Conservation (phyloP, 257 asterid genomes). For the Buddleja alternifolia region DNA sequence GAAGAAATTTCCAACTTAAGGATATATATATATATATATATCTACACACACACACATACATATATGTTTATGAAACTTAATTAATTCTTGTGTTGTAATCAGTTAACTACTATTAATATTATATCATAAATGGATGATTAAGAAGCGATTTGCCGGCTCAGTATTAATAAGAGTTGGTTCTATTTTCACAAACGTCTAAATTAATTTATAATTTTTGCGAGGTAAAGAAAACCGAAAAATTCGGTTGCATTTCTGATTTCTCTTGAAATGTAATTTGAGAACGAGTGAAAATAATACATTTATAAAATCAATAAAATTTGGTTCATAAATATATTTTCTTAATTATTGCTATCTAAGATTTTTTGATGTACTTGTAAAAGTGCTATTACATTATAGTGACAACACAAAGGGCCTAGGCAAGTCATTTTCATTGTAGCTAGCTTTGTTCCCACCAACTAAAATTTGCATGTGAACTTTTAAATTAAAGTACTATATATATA, state of each 20-base stretch:
- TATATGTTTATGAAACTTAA: not conserved
- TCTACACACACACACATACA: too few relatives aligned
- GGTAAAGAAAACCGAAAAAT: too few relatives aligned
- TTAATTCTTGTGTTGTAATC: not conserved
- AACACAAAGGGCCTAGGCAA: slow-evolving; percentile 31
- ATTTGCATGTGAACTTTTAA: slow-evolving; percentile 38
- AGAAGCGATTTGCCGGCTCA: not conserved
- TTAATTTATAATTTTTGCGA: too few relatives aligned
- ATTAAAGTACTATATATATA: not conserved
- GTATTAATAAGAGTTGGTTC: not conserved
- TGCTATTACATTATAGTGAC: slow-evolving; percentile 33
- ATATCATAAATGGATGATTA: not conserved
- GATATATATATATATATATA: too few relatives aligned
- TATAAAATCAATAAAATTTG: too few relatives aligned
- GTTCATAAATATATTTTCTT: too few relatives aligned
- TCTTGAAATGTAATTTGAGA: too few relatives aligned
- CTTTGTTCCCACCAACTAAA: slow-evolving; percentile 42
- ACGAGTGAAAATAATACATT: too few relatives aligned
- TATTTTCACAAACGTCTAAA: not conserved
- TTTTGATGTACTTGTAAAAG: not conserved
- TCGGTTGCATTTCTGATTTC: too few relatives aligned
- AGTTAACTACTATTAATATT: not conserved
- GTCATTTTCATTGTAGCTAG: slow-evolving; percentile 42
- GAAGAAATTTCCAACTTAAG: not conserved
- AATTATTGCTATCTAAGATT: not conserved